Base-by-base conservation (phyloP, 345 rosid species). In the Syzygium aqueum region DNA sequence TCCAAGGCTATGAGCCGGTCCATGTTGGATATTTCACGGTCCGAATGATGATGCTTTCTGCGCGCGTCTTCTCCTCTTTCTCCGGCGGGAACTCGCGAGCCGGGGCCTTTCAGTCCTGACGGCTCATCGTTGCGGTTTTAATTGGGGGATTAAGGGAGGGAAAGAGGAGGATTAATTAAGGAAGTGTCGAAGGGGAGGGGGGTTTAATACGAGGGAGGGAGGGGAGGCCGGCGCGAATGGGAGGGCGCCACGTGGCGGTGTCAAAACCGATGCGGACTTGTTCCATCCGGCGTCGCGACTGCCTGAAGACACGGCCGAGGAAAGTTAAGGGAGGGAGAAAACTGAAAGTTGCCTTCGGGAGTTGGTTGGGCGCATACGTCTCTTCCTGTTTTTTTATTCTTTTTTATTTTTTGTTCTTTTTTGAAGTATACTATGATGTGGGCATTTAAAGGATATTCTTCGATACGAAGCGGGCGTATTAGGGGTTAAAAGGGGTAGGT, bases 1-100 rank as follows among this genome's bases (percentile, higher is more conserved):
- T 94, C 96, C 88, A 94, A 86, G 63, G 93, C 90, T 43, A 95
- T 92, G 43, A 95, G 94, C 87, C 96, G 89, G 78, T 94, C 95
- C 97, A 95, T 94, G 51, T 37, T 30, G 6, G 22, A 30, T 30
- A 11, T 6, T 25, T 11, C 27, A 59, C 28, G 30, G 30, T 59
- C 30, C 65, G 30, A 59, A 59, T 59, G 11, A 6, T 25, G 8
- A 22, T 25, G n/a, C n/a, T 23, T 9, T 56, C 10, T 28, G 77
- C 73, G 67, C 9, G 73, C 3, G 33, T 63, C 21, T 30, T n/a
- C 33, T 63, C 37, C 77, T 8, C 77, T 7, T 65, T 56, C 27
- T 56, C 61, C 46, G 46, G 46, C 6, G 46, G 57, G 57, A 8
- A 19, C 57, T 17, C 23, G 57, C 9, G 57, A 7, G 57, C 3